Evolutionary conservation across 192 early-diverging fungal species (phyloP).

Genomic region (Coemansia sp.): DNA sequence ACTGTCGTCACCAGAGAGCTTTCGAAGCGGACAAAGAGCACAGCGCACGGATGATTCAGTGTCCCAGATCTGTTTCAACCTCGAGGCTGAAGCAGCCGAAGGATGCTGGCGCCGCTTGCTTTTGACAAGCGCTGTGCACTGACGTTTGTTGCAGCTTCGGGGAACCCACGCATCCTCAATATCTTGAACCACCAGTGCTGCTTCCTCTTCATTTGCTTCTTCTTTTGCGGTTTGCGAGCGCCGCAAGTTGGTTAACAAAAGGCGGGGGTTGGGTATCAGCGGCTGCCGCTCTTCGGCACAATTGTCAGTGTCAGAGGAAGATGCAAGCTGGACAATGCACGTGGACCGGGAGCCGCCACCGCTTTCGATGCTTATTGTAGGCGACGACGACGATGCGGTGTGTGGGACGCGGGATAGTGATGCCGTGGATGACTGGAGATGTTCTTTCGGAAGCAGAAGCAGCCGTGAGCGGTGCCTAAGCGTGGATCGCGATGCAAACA

Average conservation of each 20-base stretch:
- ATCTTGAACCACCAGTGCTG: background rate
- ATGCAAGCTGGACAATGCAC: background rate
- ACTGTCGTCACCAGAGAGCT: background rate
- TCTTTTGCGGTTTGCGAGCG: no score
- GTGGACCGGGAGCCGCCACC: background rate
- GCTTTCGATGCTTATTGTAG: background rate
- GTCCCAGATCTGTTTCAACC: background rate
- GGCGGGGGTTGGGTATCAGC: background rate
- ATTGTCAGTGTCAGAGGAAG: background rate
- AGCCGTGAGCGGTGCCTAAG: slow-evolving; percentile 8
- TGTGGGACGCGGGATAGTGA: no score
- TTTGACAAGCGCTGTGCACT: no score
- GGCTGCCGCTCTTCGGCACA: background rate
- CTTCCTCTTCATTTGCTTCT: no score
- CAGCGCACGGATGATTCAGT: background rate
- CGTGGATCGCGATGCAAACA: slow-evolving; percentile 10
- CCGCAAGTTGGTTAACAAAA: background rate
- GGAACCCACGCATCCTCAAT: background rate
- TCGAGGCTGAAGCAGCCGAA: background rate
- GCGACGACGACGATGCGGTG: background rate
- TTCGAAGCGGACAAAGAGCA: background rate
- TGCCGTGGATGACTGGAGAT: slow-evolving; percentile 5
- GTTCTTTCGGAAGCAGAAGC: slow-evolving; percentile 23
- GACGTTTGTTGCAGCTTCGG: background rate
- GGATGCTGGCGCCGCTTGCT: no score